These are phyloP conservation scores for Suhomyces terraborum DNA, from an alignment of 1,139 yeast genomes.

Conservation along the genomic window DNA sequence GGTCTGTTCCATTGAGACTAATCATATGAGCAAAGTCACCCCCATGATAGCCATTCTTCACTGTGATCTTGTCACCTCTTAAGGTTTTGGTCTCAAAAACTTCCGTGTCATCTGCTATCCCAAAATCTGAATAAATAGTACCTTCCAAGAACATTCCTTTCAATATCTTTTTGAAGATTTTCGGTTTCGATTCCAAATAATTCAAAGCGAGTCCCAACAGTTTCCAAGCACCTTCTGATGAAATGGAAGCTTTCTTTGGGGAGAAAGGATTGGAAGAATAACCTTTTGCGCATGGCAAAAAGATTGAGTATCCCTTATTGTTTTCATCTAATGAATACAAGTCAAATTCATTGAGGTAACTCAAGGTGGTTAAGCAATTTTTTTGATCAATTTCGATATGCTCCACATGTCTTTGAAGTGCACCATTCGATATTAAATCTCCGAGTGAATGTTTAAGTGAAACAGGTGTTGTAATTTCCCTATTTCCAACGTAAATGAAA, in stretches of 20 bases:
- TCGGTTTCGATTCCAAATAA: conserved; percentile 56
- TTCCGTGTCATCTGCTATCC: conserved; percentile 25
- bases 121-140: conserved; percentile 67
- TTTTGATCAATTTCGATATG: conserved; percentile 37
- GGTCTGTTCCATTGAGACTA: conserved; percentile 28
- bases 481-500: conserved; percentile 62
- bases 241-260: background rate
- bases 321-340: conserved; percentile 49
- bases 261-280: background rate
- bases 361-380: conserved; percentile 40
- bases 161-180: conserved; percentile 53
- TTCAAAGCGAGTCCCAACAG: conserved; percentile 60
- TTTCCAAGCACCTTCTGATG: conserved; percentile 57
- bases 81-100: conserved; percentile 31
- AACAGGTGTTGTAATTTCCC: conserved; percentile 45
- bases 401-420: conserved; percentile 33
- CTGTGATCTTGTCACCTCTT: conserved; percentile 37
- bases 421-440: conserved; percentile 41
- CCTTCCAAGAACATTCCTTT: conserved; percentile 63
- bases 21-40: conserved; percentile 30
- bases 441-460: conserved; percentile 42
- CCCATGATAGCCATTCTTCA: conserved; percentile 25
- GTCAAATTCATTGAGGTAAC: conserved; percentile 33
- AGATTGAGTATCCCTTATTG: conserved; percentile 66
- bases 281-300: conserved; percentile 69